phyloP scores from a whole-genome alignment of 148 eudicot species.

The Chenopodium quinoa region DNA sequence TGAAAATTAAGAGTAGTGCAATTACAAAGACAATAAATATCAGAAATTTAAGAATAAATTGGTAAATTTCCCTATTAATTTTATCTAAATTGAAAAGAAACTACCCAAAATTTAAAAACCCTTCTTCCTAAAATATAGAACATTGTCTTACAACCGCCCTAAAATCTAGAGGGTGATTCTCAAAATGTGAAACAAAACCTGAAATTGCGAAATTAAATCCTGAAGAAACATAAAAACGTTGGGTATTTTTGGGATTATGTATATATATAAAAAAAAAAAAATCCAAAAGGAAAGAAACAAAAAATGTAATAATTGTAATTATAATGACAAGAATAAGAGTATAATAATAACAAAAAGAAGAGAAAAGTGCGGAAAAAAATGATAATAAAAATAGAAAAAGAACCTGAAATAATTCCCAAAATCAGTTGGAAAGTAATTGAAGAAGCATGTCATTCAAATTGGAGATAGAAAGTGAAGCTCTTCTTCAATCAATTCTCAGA shows the following conservation, averaged over 20 bases:
- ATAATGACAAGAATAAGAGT: not conserved
- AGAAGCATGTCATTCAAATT: not conserved
- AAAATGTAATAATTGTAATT: not conserved
- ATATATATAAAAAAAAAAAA: not conserved
- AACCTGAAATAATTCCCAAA: not conserved
- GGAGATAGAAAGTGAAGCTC: not conserved
- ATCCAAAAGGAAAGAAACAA: conserved; percentile 14
- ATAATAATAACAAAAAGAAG: not conserved
- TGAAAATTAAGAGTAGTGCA: not conserved
- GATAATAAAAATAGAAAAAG: not conserved
- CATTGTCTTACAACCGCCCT: not conserved
- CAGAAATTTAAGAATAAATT: not conserved
- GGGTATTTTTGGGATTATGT: not conserved
- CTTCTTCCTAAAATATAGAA: not conserved
- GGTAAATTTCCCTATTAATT: not conserved
- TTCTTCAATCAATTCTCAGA: not conserved
- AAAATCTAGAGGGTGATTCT: not conserved
- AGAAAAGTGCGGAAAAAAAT: not conserved
- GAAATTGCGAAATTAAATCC: not conserved
- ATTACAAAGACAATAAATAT: too few relatives aligned
- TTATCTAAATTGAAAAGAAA: not conserved
- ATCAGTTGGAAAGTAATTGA: not conserved
- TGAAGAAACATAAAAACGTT: not conserved
- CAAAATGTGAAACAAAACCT: not conserved
- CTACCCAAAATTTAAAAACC: not conserved